Evolutionary conservation across 75 land plant genomes (phyloP).

Genomic region (Pinus albicaulis): DNA sequence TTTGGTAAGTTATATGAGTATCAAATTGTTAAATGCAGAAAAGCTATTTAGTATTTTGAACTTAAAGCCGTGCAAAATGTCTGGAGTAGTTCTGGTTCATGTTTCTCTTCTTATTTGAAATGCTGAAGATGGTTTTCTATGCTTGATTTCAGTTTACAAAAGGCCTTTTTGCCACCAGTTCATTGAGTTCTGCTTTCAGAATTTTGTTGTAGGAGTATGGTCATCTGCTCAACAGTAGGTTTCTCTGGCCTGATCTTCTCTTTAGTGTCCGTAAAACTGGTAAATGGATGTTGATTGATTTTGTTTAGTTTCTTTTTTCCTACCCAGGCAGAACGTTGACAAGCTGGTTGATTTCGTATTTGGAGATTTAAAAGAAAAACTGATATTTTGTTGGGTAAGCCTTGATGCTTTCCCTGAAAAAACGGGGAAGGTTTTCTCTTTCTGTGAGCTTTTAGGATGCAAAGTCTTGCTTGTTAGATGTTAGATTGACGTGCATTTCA

Average conservation of each 20-base stretch:
- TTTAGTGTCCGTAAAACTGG: background rate
- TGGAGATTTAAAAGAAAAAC: slow-evolving; percentile 49
- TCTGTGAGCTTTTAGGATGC: too few species aligned
- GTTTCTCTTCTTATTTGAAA: background rate
- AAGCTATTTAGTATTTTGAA: too few species aligned
- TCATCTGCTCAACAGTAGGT: slow-evolving; percentile 69
- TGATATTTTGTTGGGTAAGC: slow-evolving; percentile 13
- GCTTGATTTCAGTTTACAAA: slow-evolving; percentile 14
- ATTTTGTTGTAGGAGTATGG: slow-evolving; percentile 79
- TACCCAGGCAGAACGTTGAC: slow-evolving; percentile 51
- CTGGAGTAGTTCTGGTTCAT: too few species aligned
- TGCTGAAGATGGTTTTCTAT: background rate
- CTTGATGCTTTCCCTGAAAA: background rate
- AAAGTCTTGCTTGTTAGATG: too few species aligned
- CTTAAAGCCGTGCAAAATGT: too few species aligned
- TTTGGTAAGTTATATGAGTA: background rate
- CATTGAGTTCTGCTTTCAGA: slow-evolving; percentile 75
- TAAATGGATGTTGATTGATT: background rate
- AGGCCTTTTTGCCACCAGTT: slow-evolving; percentile 75
- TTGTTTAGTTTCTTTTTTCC: background rate
- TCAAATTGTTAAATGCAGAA: too few species aligned
- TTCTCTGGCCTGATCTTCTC: background rate
- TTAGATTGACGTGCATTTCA: too few species aligned
- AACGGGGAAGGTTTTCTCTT: too few species aligned
- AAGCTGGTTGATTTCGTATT: slow-evolving; percentile 46